Evolutionary conservation across 192 early-diverging fungal genomes (phyloP).

Genomic region (Coemansia sp.): DNA sequence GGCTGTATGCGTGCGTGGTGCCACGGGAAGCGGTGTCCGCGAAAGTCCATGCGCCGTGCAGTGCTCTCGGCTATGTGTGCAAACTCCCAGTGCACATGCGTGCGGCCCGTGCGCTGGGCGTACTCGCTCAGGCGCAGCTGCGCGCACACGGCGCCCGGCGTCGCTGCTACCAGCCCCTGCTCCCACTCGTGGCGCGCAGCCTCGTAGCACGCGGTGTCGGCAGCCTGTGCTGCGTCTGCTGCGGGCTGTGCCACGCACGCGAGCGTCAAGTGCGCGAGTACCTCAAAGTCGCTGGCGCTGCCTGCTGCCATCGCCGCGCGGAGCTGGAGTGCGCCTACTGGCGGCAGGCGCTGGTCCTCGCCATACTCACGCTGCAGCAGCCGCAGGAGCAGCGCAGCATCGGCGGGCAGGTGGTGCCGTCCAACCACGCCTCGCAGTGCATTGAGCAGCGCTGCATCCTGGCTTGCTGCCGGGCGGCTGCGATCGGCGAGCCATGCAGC

Average conservation of each 20-base stretch:
- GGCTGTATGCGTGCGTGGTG: slow-evolving; percentile 4
- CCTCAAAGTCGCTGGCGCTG: slow-evolving; percentile 31
- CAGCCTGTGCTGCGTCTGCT: background rate
- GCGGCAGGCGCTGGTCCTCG: too few relatives aligned
- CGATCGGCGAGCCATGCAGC: background rate
- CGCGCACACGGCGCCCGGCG: slow-evolving; percentile 14
- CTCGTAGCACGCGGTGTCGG: slow-evolving; percentile 16
- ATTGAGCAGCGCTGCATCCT: background rate
- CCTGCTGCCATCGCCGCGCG: slow-evolving; percentile 34
- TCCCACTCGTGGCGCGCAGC: slow-evolving; percentile 34
- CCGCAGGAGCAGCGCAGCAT: background rate
- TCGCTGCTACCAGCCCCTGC: slow-evolving; percentile 9
- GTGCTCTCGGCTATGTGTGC: slow-evolving; percentile 15
- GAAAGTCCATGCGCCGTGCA: slow-evolving; percentile 11
- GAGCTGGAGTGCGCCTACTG: slow-evolving; percentile 34
- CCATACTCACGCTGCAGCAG: slow-evolving; percentile 19
- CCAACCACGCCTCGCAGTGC: slow-evolving; percentile 8
- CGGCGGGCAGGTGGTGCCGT: slow-evolving; percentile 10
- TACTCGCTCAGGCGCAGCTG: slow-evolving; percentile 44
- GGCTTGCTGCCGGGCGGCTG: background rate
- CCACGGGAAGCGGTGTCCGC: slow-evolving; percentile 27
- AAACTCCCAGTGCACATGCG: slow-evolving; percentile 20
- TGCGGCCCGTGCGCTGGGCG: slow-evolving; percentile 30
- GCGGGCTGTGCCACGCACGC: slow-evolving; percentile 20
- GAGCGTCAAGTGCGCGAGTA: slow-evolving; percentile 43